Evolutionary conservation across 2,329 filamentous ascomycete species (phyloP).

Genomic region (Pseudogymnoascus verrucosus): DNA sequence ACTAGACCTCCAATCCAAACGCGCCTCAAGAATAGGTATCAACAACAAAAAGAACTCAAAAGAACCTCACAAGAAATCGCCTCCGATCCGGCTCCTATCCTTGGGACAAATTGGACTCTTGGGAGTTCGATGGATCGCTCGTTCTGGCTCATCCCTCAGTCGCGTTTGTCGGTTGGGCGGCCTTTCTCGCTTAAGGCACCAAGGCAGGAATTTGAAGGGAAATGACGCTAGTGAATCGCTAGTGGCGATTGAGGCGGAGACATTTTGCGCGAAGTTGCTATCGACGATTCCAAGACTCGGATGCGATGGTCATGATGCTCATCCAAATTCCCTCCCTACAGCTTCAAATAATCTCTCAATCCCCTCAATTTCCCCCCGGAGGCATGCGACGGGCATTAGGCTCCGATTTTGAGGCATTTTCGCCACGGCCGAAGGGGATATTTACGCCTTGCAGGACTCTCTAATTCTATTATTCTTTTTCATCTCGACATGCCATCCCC

Average conservation of each 20-base stretch:
- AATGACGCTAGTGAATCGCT: not conserved
- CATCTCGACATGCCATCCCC: not conserved
- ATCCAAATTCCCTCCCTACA: not conserved
- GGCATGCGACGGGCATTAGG: not conserved
- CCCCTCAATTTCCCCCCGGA: not conserved
- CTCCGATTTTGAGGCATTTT: not conserved
- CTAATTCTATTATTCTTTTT: not conserved
- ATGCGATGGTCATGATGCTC: not conserved
- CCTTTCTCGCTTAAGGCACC: conserved; percentile 4
- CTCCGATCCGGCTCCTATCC: not conserved
- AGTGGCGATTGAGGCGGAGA: conserved; percentile 1
- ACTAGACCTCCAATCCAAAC: not conserved
- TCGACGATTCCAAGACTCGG: not conserved
- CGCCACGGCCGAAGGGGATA: not conserved
- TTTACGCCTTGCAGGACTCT: not conserved
- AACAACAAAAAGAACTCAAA: not conserved
- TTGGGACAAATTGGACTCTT: conserved; percentile 4
- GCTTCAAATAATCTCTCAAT: not conserved
- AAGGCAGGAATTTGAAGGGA: not conserved
- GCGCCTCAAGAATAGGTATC: not conserved
- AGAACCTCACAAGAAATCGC: not conserved
- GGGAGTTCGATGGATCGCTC: not conserved
- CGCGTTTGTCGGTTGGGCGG: not conserved
- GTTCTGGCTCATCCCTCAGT: not conserved
- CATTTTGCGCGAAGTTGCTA: not conserved